These are phyloP conservation scores for Phlegmacium glaucopus DNA, from an alignment of 768 basidiomycete species.

Conservation along the genomic window DNA sequence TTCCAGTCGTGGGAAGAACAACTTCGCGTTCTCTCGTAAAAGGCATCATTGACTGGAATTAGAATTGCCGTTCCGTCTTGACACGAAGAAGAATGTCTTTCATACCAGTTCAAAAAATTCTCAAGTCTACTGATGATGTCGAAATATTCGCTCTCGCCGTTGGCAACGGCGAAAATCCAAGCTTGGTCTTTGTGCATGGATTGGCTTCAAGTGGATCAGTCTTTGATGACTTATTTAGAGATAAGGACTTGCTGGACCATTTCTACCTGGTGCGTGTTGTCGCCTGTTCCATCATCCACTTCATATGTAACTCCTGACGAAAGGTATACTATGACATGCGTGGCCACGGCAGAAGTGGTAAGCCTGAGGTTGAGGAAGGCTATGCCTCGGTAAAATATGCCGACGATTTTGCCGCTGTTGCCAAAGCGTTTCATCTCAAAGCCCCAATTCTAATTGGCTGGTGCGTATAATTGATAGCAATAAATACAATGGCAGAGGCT, in stretches of 20 bases:
- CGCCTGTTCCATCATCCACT: neutral
- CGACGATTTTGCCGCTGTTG: conserved; percentile 30
- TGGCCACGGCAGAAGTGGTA: conserved; percentile 32
- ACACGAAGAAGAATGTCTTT: no score
- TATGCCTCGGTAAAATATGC: conserved; percentile 27
- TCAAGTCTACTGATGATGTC: conserved; percentile 31
- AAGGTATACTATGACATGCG: conserved; percentile 35
- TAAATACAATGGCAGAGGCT: neutral
- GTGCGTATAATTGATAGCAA: conserved; percentile 18
- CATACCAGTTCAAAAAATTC: conserved; percentile 4
- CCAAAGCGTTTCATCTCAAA: conserved; percentile 24
- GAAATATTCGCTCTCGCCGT: conserved; percentile 36
- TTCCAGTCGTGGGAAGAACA: no score
- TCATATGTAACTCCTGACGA: neutral
- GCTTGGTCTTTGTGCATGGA: conserved; percentile 41
- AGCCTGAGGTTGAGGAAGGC: conserved; percentile 22
- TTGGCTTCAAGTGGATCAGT: conserved; percentile 30
- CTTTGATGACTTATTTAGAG: conserved; percentile 36
- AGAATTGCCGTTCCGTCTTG: no score
- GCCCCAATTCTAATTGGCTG: conserved; percentile 30
- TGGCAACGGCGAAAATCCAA: conserved; percentile 33
- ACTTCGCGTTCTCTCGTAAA: no score
- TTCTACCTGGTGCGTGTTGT: conserved; percentile 22
- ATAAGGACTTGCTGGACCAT: conserved; percentile 18
- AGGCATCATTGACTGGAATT: no score